Percentiles rank a stretch among this genome's conserved stretches.
Evolutionary conservation across 768 basidiomycete species (phyloP).

Genomic region (Lactifluus rugatus): DNA sequence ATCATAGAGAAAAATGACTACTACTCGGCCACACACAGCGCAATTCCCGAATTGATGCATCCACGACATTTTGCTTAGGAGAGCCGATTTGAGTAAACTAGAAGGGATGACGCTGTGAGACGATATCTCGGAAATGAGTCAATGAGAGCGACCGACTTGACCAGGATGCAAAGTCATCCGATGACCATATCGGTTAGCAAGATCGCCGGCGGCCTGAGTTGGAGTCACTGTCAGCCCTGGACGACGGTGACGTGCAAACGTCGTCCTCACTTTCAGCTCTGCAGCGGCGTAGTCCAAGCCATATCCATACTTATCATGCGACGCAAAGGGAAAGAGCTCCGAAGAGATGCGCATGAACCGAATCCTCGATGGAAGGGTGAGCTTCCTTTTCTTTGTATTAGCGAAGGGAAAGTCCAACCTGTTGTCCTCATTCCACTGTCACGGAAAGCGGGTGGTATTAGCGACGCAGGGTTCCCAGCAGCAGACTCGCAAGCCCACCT

Average conservation of each 20-base stretch:
- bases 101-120: background rate
- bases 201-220: conserved; percentile 29
- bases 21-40: conserved; percentile 31
- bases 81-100: conserved; percentile 73
- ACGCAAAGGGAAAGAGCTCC: conserved; percentile 90
- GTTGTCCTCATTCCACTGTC: conserved; percentile 79
- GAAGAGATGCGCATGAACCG: conserved; percentile 85
- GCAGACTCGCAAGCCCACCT: conserved; percentile 25
- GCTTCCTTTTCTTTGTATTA: background rate
- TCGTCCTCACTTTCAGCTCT: conserved; percentile 32
- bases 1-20: background rate
- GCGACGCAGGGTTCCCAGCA: conserved; percentile 1
- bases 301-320: conserved; percentile 74
- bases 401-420: conserved; percentile 18
- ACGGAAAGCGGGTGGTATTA: background rate
- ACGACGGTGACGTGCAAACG: background rate
- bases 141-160: conserved; percentile 31
- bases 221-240: conserved; percentile 8
- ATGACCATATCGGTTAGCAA: conserved; percentile 42
- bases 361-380: conserved; percentile 37
- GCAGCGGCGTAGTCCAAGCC: conserved; percentile 62
- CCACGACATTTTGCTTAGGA: conserved; percentile 64
- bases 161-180: conserved; percentile 84
- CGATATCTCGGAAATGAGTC: too few relatives aligned
- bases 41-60: conserved; percentile 70